Evolutionary conservation across 192 early-diverging fungal genomes (phyloP), one percentile per base, ranked within the genome.

Genomic region (Chytriomyces sp.): DNA sequence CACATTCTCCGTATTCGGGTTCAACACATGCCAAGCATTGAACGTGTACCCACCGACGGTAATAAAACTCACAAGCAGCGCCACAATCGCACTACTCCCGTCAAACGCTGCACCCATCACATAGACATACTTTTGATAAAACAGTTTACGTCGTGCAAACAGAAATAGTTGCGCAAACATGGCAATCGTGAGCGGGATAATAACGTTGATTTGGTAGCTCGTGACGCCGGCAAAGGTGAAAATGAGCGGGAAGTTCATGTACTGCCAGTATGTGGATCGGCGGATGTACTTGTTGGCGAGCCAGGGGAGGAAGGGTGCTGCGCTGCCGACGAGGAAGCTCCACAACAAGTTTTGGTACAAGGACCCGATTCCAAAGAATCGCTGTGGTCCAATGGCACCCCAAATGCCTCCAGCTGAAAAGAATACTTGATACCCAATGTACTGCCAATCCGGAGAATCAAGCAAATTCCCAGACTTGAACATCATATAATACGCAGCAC

Each of bases 321-420:
- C 23, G 9, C 74, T 43, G 26, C 82, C 82, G 50, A 79, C 50
- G 9, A 76, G 44, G 69, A 78, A 80, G 43, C 79, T 68, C 53
- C 59, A 80, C 28, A 73, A 18, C 48, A 68, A 26, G n/a, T 43
- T 45, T 13, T 61, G 45, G 62, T 82, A 79, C 7, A 70, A 43
- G 20, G 81, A 80, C 7, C 62, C 66, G 7, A 73, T 59, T 35
- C 84, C 84, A 78, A 92, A 91, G 82, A 91, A 85, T 26, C 86
- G 81, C 20, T 62, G 69, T 10, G 92, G 91, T 45, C 89, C 89
- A 72, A 93, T 91, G 11, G 86, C 86, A 28, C 92, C 86, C 86
- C 77, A 79, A 26, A 79, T 79, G 8, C 57, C 61, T 45, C 76
- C 61, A 44, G 68, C 77, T 13, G 26, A 68, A 64, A 60, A 75